Evolutionary conservation across 495 filamentous ascomycete species (phyloP), one percentile per base, ranked within the genome.

Genomic region (Daldinia caldariorum): DNA sequence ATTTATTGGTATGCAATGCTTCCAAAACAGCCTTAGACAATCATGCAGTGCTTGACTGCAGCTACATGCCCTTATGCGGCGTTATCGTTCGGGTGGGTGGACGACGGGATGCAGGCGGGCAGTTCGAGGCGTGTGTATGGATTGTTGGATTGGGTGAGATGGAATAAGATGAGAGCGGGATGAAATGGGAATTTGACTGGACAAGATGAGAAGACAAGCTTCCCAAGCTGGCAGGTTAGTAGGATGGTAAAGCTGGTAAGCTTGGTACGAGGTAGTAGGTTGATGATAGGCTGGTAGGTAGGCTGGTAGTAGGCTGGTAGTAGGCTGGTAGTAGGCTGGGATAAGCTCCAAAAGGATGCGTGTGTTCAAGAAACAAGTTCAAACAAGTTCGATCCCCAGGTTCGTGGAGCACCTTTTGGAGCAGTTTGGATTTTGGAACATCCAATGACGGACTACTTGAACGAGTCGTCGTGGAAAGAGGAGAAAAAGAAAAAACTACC

Each of bases 31-130:
- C 65, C 69, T 65, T 71, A 72, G 70, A 74, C 67, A 71, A 65
- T 67, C 69, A 75, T 77, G 74, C 74, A 69, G 74, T 77, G 69
- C 74, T 71, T 66, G 49, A 61, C 64, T 74, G 72, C 72, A 77
- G 69, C 63, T 75, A 72, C 74, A 77, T 70, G 67, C 72, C 63
- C 63, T 66, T 74, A 67, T 71, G 72, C 74, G 63, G 74, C 72
- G 69, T 71, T 75, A 73, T 77, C 74, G 74, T 74, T 75, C 68
- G 74, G 74, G 70, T 71, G 72, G 72, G 67, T 57, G 70, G 72
- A 39, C 54, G 45, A 67, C 66, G 56, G 62, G 72, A 61, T 64
- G 67, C 49, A 31, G 47, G 65, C 56, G 60, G 64, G 49, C 57
- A 74, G 63, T 70, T 68, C 71, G 71, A 73, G 62, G 53, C n/a